Percentiles rank a stretch among this genome's conserved stretches.
Evolutionary conservation across 345 rosid genomes (phyloP).

Genomic region (Rhizophora mangle): DNA sequence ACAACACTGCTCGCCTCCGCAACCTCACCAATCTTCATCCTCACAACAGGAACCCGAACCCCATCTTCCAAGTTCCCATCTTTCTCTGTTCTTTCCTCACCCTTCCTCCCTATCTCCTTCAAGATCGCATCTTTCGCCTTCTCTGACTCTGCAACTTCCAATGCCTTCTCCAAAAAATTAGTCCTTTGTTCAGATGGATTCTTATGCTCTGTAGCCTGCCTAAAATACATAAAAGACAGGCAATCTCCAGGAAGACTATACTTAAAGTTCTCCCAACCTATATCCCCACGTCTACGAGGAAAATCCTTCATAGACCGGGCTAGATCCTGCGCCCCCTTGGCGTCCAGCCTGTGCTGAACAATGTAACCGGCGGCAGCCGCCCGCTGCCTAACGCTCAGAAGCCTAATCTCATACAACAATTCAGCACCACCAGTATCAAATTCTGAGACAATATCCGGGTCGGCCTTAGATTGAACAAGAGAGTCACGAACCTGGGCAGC

Average conservation of each 20-base stretch:
- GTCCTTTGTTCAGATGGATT: slow-evolving; percentile 51
- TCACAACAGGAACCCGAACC: slow-evolving; percentile 61
- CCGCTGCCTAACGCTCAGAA: slow-evolving; percentile 53
- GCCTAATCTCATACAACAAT: slow-evolving; percentile 75
- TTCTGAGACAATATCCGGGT: slow-evolving; percentile 46
- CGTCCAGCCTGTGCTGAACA: slow-evolving; percentile 39
- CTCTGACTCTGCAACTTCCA: slow-evolving; percentile 60
- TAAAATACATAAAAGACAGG: slow-evolving; percentile 63
- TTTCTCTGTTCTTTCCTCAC: slow-evolving; percentile 20
- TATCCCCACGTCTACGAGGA: slow-evolving; percentile 69
- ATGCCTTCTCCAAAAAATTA: slow-evolving; percentile 50
- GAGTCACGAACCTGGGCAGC: slow-evolving; percentile 77
- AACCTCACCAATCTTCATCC: slow-evolving; percentile 73
- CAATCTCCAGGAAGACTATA: slow-evolving; percentile 74
- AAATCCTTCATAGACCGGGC: slow-evolving; percentile 83
- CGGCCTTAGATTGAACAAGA: slow-evolving; percentile 50
- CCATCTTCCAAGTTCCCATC: slow-evolving; percentile 26
- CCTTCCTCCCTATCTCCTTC: slow-evolving; percentile 46
- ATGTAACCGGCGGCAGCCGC: slow-evolving; percentile 54
- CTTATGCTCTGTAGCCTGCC: slow-evolving; percentile 63
- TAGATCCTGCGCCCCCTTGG: slow-evolving; percentile 59
- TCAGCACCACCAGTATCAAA: slow-evolving; percentile 75
- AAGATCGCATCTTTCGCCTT: slow-evolving; percentile 45
- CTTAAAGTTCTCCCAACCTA: slow-evolving; percentile 53
- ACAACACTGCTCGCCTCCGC: slow-evolving; percentile 63